Conservation (phyloP, 352 stramenopile genomes). For the Globisporangium nunn region DNA sequence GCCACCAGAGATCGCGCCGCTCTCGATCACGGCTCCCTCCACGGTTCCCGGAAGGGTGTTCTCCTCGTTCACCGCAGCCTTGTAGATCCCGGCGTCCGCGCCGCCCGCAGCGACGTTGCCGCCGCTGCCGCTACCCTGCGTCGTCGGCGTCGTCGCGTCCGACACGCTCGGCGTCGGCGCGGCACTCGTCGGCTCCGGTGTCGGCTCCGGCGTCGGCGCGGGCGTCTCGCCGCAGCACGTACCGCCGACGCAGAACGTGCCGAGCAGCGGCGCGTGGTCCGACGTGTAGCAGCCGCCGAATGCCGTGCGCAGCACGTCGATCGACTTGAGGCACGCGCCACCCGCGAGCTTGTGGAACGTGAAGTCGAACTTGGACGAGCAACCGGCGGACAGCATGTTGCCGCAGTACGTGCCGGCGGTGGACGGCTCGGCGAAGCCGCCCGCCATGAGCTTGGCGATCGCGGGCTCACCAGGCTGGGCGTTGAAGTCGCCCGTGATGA, state of each 20-base stretch:
- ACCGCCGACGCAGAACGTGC: slow-evolving; percentile 47
- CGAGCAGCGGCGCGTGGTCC: slow-evolving; percentile 58
- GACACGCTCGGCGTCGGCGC: background rate
- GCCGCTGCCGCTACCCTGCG: background rate
- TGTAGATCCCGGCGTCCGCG: background rate
- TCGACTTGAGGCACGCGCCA: slow-evolving; percentile 41
- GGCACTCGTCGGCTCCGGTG: background rate
- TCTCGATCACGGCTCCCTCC: background rate
- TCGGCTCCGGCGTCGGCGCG: slow-evolving; percentile 7
- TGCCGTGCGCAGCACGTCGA: slow-evolving; percentile 46
- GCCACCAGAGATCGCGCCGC: slow-evolving; percentile 1
- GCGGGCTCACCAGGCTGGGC: slow-evolving; percentile 49
- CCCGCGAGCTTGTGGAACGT: slow-evolving; percentile 30
- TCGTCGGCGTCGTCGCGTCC: background rate
- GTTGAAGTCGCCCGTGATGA: slow-evolving; percentile 69
- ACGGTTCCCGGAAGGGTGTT: slow-evolving; percentile 11
- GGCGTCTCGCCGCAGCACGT: slow-evolving; percentile 38
- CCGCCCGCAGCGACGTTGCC: background rate
- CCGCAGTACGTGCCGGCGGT: slow-evolving; percentile 58
- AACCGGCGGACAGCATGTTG: slow-evolving; percentile 47
- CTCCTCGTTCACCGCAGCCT: slow-evolving; percentile 8
- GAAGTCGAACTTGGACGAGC: slow-evolving; percentile 71
- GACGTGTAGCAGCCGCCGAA: slow-evolving; percentile 72
- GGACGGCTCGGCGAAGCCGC: slow-evolving; percentile 34
- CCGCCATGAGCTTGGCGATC: slow-evolving; percentile 44